Evolutionary conservation across 306 rosid species (phyloP).

Genomic region (Macrotyloma uniflorum): DNA sequence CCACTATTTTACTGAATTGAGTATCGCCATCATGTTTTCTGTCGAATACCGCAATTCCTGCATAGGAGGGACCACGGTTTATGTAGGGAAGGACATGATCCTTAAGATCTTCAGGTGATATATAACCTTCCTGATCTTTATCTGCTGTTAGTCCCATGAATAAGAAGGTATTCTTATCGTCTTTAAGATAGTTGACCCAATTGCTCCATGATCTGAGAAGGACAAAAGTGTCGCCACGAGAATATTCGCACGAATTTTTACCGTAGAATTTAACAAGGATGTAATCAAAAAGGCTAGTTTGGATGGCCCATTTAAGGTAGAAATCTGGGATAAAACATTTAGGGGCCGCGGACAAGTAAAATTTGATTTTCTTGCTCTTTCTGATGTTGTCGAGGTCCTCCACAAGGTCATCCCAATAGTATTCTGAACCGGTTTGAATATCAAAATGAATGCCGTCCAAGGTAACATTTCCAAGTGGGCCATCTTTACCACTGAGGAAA

Average conservation of each 20-base stretch:
- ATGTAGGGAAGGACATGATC: not conserved
- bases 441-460: slow-evolving; percentile 65
- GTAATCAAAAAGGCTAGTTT: slow-evolving; percentile 51
- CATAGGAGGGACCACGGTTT: not conserved
- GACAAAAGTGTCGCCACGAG: not conserved
- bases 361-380: not conserved
- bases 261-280: slow-evolving; percentile 63
- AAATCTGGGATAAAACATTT: not conserved
- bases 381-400: not conserved
- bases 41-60: not conserved
- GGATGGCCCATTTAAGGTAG: slow-evolving; percentile 40
- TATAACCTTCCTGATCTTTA: not conserved
- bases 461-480: slow-evolving; percentile 50
- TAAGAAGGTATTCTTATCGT: too few species aligned
- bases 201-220: slow-evolving; percentile 42
- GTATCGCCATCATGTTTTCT: not conserved
- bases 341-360: not conserved
- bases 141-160: not conserved
- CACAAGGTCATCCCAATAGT: slow-evolving; percentile 51
- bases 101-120: not conserved
- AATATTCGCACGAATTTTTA: slow-evolving; percentile 48
- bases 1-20: not conserved
- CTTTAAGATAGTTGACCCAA: slow-evolving; percentile 33
- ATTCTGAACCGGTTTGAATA: slow-evolving; percentile 20
- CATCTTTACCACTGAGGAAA: slow-evolving; percentile 49